Base-by-base conservation (phyloP, 2,329 filamentous ascomycete species). In the Botrytis elliptica region DNA sequence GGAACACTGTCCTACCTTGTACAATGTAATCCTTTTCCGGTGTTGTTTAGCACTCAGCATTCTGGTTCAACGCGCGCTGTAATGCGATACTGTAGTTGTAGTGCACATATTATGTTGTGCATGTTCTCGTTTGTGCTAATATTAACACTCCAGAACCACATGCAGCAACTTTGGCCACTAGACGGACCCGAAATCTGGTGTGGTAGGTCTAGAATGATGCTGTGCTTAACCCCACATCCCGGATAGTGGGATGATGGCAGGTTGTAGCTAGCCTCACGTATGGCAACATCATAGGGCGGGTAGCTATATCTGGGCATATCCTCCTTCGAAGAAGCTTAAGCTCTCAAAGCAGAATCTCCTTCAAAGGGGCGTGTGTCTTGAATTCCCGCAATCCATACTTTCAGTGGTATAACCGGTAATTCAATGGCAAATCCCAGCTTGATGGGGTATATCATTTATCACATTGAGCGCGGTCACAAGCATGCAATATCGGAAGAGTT, bases 201-300 rank as follows among this genome's bases (percentile, higher is more conserved):
- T 49, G 66, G 66, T 69, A 69, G 66, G 40, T 57, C 44, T 6
- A 44, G n/a, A 69, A 42, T 33, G 36, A 68, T 55, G 66, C 14
- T 44, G 49, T 69, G 16, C 4, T 42, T 25, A 16, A 29, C 36
- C 10, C 25, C 36, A 22, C 36, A 22, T 12, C 66, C 66, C 10
- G 52, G 25, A 42, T 14, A 25, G 9, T 25, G 66, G 22, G 6
- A 57, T 42, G 2, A 25, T 25, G 18, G 18, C 33, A 16, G 46
- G 8, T 55, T 20, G 3, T 55, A 12, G 65, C 36, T 22, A 67
- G 8, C 1, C 1, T n/a, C 29, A 20, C 29, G 22, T 40, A 40
- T 25, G 33, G 14, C 38, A 20, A 33, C 18, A 16, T 29, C n/a
- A 38, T 38, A 49, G 6, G 38, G 25, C 25, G 33, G 22, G 9